phyloP scores from a whole-genome alignment of 495 filamentous ascomycete genomes.

The Letharia lupina region DNA sequence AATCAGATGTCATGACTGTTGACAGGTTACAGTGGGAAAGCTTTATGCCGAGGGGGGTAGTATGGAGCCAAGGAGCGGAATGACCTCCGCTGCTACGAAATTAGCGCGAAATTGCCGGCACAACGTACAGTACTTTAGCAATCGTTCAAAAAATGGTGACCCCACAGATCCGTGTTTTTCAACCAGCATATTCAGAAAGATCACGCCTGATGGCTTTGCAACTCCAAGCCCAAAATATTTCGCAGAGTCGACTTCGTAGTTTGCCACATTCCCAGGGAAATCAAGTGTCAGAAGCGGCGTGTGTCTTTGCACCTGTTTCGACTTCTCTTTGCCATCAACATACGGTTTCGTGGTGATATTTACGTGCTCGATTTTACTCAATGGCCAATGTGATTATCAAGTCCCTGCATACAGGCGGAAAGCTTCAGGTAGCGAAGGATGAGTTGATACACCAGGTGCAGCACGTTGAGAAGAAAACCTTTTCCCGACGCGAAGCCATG shows the following conservation, averaged over 20 bases:
- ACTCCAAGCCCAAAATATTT: neutral
- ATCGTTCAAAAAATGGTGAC: neutral
- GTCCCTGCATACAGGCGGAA: constrained; percentile 10
- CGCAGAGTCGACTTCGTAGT: neutral
- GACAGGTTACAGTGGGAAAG: neutral
- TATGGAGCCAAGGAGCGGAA: neutral
- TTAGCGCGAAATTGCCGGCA: no score
- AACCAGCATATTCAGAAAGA: neutral
- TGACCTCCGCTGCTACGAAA: neutral
- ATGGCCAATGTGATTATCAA: constrained; percentile 16
- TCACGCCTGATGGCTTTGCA: neutral
- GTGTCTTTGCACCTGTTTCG: neutral
- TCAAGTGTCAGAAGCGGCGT: neutral
- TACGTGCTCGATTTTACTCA: neutral
- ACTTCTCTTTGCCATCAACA: neutral
- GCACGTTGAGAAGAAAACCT: constrained; percentile 49
- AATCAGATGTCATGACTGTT: neutral
- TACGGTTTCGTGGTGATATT: neutral
- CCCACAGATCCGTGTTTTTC: neutral
- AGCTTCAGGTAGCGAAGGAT: constrained; percentile 14
- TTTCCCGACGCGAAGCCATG: constrained; percentile 50
- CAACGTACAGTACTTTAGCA: no score
- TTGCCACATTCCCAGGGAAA: neutral
- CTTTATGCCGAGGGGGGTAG: neutral
- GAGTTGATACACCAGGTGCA: constrained; percentile 37